A percentile compares a stretch with the other conserved stretches of the same genome.
These are phyloP conservation scores for Globisporangium splendens DNA, from an alignment of 352 stramenopile species.

Conservation along the genomic window DNA sequence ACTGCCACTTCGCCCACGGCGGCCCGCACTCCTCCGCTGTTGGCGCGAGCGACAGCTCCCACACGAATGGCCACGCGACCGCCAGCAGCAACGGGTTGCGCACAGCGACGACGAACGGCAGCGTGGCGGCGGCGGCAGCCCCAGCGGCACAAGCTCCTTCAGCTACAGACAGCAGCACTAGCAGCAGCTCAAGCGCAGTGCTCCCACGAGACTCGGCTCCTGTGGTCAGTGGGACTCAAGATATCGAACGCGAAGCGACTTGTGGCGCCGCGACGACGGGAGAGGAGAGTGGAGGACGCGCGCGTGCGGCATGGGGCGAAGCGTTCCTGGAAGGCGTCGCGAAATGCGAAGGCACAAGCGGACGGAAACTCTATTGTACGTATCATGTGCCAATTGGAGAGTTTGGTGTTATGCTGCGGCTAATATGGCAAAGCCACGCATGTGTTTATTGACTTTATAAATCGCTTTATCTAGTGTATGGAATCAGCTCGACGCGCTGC, in stretches of 20 bases:
- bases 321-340: slow-evolving; percentile 34
- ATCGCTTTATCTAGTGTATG: slow-evolving; percentile 39
- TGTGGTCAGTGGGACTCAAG: not conserved
- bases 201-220: not conserved
- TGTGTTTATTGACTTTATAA: too few relatives aligned
- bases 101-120: not conserved
- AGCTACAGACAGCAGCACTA: not conserved
- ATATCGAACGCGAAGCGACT: not conserved
- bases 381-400: not conserved
- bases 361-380: slow-evolving; percentile 51
- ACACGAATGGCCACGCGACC: not conserved
- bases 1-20: slow-evolving; percentile 62
- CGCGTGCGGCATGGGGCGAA: slow-evolving; percentile 23
- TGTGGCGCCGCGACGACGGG: not conserved
- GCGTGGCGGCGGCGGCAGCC: not conserved
- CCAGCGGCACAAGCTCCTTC: not conserved
- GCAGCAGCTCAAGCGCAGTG: not conserved
- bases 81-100: not conserved
- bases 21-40: too few relatives aligned
- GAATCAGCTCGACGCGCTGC: slow-evolving; percentile 51
- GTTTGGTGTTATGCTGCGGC: slow-evolving; percentile 1
- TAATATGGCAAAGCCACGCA: not conserved
- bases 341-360: slow-evolving; percentile 49
- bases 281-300: not conserved
- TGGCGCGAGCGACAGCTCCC: not conserved